Conservation (phyloP, 306 rosid species). For the Potentilla sterilis region DNA sequence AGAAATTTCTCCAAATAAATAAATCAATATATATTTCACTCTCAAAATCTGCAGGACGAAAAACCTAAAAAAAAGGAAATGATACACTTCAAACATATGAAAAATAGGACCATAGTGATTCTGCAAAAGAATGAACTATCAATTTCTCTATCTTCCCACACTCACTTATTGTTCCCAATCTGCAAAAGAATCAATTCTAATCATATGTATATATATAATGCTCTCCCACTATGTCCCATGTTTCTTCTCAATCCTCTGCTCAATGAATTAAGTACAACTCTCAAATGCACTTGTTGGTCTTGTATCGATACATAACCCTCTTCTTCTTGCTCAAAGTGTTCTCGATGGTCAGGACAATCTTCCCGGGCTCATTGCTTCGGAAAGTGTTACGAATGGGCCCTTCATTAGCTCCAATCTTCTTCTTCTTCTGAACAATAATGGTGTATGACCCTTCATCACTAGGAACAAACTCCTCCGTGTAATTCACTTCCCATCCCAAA, state of each 20-base stretch:
- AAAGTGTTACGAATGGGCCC: conserved; percentile 41
- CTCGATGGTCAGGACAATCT: conserved; percentile 36
- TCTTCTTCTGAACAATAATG: conserved; percentile 44
- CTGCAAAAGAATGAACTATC: conserved; percentile 29
- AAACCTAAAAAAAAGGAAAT: not conserved
- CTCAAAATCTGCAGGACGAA: not conserved
- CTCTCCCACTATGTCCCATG: conserved; percentile 9
- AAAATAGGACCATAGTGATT: conserved; percentile 23
- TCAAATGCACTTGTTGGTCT: conserved; percentile 39
- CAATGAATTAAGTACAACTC: not conserved
- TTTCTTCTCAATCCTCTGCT: not conserved
- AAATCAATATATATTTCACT: conserved; percentile 22
- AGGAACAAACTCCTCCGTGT: conserved; percentile 44
- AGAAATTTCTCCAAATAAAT: not conserved
- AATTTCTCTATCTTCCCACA: conserved; percentile 15
- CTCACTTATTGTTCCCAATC: conserved; percentile 10
- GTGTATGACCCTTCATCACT: conserved; percentile 43
- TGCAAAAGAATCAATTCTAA: conserved; percentile 16
- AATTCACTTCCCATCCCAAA: conserved; percentile 47
- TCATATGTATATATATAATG: not conserved
- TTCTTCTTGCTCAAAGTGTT: conserved; percentile 42
- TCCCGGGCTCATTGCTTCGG: conserved; percentile 41
- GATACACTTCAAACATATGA: conserved; percentile 17
- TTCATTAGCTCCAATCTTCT: conserved; percentile 34
- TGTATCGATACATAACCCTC: conserved; percentile 37